A percentile compares a stretch with the other conserved stretches of the same genome.
These are phyloP conservation scores for Hypoxylon sp. DNA, from an alignment of 2,329 filamentous ascomycete genomes.

Conservation along the genomic window DNA sequence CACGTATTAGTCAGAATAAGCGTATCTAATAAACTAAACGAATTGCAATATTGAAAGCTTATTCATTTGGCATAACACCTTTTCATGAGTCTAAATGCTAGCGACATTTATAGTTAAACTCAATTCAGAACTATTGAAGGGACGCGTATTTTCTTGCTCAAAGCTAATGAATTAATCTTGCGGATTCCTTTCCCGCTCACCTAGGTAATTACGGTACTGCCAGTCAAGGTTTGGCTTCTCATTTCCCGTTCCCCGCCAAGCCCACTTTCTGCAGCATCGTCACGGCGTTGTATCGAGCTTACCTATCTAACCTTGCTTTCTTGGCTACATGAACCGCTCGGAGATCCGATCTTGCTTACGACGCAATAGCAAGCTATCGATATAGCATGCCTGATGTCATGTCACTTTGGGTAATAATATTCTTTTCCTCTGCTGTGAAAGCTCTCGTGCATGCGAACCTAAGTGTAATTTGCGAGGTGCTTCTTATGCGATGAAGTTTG, in stretches of 20 bases:
- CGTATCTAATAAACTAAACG: background rate
- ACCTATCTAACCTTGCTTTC: slow-evolving; percentile 25
- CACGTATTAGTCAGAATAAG: background rate
- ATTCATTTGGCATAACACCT: background rate
- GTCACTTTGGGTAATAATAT: background rate
- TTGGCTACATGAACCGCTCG: slow-evolving; percentile 25
- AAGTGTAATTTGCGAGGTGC: background rate
- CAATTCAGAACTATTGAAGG: background rate
- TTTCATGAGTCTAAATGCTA: background rate
- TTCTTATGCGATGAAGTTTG: background rate
- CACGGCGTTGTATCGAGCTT: slow-evolving; percentile 31
- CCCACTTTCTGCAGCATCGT: slow-evolving; percentile 1
- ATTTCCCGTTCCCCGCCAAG: slow-evolving; percentile 17
- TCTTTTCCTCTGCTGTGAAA: background rate
- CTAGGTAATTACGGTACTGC: no score
- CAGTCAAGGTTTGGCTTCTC: background rate
- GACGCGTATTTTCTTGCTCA: background rate
- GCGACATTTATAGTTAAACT: background rate
- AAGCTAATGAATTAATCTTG: background rate
- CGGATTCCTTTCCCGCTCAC: background rate
- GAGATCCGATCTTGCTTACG: slow-evolving; percentile 35
- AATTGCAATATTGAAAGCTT: background rate
- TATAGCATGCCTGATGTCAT: slow-evolving; percentile 23
- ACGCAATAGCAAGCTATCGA: slow-evolving; percentile 19
- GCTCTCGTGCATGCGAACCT: background rate